Evolutionary conservation across 345 rosid species (phyloP), one percentile per base, ranked within the genome.

Genomic region (Sonneratia alba): DNA sequence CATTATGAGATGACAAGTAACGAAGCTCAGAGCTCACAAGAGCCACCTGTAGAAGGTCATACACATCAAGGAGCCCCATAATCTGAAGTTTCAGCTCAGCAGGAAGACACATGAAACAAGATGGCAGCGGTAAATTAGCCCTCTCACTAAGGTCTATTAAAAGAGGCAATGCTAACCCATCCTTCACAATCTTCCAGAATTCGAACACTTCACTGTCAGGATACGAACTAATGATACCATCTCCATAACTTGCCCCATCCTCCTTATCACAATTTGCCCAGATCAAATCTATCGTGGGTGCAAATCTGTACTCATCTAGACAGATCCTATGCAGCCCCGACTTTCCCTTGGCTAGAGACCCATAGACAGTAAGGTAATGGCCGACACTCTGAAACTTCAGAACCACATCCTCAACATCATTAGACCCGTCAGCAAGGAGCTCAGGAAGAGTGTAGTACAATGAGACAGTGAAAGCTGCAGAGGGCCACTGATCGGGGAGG

Each of bases 171-270:
- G 75, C 89, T 74, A 91, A 80, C 36, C 84, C 85, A 74, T 93
- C 93, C 75, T 91, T 91, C 9, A 88, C 91, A 70, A 78, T 75
- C 77, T 85, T 91, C 97, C 92, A 93, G 43, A 87, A 87, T 78
- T 85, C 73, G 32, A 92, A 88, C 65, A 86, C 81, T 32, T 82
- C 85, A 18, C 69, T 73, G 63, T 81, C 84, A 0, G 55, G 15
- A 63, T 74, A 57, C 0, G 49, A 27, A 67, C 45, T 56, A 19
- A 15, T 16, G 15, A 69, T 69, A 12, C 71, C 69, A 69, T 76
- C 67, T 32, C 67, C 70, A 74, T 79, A 12, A 67, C 75, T 76
- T 72, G 53, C 36, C 48, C 1, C 43, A 22, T 34, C 73, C 48
- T 67, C 9, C 12, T 67, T 47, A 55, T 62, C 78, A 61, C 73